These are phyloP conservation scores for Salix purpurea DNA, from an alignment of 345 rosid species.

Conservation along the genomic window DNA sequence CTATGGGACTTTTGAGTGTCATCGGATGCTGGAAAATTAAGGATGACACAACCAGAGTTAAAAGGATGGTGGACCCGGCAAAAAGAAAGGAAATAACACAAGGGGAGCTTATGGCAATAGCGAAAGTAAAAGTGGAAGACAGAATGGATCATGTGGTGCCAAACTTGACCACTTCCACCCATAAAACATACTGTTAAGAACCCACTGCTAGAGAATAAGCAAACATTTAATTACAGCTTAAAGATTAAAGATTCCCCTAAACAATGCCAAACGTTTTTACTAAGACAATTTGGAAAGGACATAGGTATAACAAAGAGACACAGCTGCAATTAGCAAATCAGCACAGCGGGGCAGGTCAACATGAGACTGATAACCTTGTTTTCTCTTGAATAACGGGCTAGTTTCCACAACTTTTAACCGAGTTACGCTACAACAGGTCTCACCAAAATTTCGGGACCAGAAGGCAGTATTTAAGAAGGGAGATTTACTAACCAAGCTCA, in stretches of 20 bases:
- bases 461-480: background rate
- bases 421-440: background rate
- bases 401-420: background rate
- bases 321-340: background rate
- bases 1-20: conserved; percentile 80
- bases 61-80: conserved; percentile 36
- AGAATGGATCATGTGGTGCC: conserved; percentile 69
- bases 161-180: conserved; percentile 31
- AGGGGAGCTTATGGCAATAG: conserved; percentile 40
- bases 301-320: background rate
- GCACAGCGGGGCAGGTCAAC: background rate
- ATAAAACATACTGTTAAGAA: background rate
- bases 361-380: background rate
- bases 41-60: conserved; percentile 26
- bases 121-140: conserved; percentile 52
- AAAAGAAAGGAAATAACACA: conserved; percentile 37
- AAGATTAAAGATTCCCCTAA: background rate
- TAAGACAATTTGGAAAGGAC: background rate
- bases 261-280: background rate
- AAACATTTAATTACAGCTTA: conserved; percentile 7
- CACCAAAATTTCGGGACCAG: background rate
- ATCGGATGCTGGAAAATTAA: conserved; percentile 56
- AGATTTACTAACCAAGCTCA: conserved; percentile 26
- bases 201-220: conserved; percentile 4
- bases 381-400: background rate